Evolutionary conservation across 345 rosid species (phyloP).

Genomic region (Aethionema arabicum): DNA sequence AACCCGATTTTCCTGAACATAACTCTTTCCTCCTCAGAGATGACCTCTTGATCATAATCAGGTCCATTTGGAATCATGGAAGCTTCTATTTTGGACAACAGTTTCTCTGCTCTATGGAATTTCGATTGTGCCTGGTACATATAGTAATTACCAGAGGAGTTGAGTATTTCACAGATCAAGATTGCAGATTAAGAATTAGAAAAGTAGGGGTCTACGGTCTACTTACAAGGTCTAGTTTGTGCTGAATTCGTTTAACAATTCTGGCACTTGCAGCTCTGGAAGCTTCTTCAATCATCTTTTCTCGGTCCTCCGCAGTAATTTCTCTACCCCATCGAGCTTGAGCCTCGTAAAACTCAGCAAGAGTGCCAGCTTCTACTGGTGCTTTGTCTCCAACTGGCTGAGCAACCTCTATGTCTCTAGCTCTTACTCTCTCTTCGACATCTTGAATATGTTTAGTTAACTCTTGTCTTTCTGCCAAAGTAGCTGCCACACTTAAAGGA

Average conservation of each 20-base stretch:
- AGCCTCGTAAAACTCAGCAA: constrained; percentile 97
- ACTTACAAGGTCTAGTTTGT: constrained; percentile 78
- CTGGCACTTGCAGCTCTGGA: constrained; percentile 62
- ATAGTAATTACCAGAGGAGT: constrained; percentile 11
- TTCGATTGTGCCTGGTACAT: constrained; percentile 76
- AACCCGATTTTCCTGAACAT: constrained; percentile 94
- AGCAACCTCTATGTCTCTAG: constrained; percentile 45
- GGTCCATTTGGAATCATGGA: constrained; percentile 95
- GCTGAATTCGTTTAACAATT: constrained; percentile 71
- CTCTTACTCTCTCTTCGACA: constrained; percentile 74
- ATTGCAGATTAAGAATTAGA: constrained; percentile 8
- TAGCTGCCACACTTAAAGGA: constrained; percentile 78
- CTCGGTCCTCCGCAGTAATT: constrained; percentile 68
- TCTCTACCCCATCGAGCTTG: constrained; percentile 93
- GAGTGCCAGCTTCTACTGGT: constrained; percentile 76
- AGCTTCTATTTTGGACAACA: constrained; percentile 83
- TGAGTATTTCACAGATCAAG: constrained; percentile 20
- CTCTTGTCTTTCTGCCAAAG: constrained; percentile 84
- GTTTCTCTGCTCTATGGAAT: constrained; percentile 82
- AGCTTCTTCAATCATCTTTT: constrained; percentile 89
- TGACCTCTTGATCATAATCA: constrained; percentile 95
- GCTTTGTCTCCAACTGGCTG: constrained; percentile 52
- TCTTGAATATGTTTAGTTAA: constrained; percentile 73
- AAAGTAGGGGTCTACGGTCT: constrained; percentile 15
- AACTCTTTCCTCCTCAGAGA: constrained; percentile 86